Conservation (phyloP, 495 filamentous ascomycete genomes). For the Penicillium simplicissimum region DNA sequence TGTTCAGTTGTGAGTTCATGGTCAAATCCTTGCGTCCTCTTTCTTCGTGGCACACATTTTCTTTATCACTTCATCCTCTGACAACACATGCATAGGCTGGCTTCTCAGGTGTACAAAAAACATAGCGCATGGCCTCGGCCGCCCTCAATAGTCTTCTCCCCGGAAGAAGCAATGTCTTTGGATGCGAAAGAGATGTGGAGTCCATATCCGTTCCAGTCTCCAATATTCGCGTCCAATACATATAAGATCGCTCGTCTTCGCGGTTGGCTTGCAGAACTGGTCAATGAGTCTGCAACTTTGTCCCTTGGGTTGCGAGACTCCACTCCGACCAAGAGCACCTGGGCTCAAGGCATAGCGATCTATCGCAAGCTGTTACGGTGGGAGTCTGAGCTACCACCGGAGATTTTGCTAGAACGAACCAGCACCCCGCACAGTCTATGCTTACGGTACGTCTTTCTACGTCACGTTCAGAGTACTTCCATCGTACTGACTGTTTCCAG, state of each 20-base stretch:
- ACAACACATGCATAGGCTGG: slow-evolving; percentile 16
- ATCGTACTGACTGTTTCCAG: background rate
- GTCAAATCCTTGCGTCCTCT: background rate
- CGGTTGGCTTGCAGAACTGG: background rate
- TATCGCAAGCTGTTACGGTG: background rate
- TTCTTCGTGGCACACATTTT: background rate
- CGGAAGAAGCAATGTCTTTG: slow-evolving; percentile 17
- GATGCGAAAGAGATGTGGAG: slow-evolving; percentile 13
- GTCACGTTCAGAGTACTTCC: no score
- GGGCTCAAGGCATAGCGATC: background rate
- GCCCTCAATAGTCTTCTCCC: slow-evolving; percentile 18
- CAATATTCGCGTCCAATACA: background rate
- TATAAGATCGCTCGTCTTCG: background rate
- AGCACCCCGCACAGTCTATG: slow-evolving; percentile 4
- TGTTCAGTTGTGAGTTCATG: slow-evolving; percentile 23
- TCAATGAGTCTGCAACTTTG: background rate
- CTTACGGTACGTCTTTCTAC: background rate
- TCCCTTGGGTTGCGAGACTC: background rate
- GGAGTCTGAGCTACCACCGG: background rate
- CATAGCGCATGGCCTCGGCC: slow-evolving; percentile 17
- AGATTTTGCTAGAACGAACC: background rate
- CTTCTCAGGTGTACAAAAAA: slow-evolving; percentile 29
- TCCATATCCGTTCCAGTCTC: background rate
- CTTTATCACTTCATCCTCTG: background rate
- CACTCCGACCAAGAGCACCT: background rate